Percentiles rank a stretch among this genome's conserved stretches.
These are phyloP conservation scores for Penicillium sp. DNA, from an alignment of 2,329 filamentous ascomycete species.

Conservation along the genomic window DNA sequence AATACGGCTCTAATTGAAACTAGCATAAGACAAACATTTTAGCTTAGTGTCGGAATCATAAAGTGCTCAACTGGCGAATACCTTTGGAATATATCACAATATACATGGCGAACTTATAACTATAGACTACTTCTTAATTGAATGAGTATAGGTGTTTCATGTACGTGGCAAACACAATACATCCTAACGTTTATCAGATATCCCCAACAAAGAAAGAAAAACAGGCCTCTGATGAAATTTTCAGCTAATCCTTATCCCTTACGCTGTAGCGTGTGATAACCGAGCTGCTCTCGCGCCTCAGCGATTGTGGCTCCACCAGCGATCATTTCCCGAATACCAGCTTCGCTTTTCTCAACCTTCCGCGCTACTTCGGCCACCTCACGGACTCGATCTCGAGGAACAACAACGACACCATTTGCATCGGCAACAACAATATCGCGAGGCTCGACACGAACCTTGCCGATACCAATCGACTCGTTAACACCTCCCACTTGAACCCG, in stretches of 20 bases:
- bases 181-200: too few species aligned
- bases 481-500: slow-evolving; percentile 33
- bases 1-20: background rate
- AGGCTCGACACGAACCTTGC: slow-evolving; percentile 27
- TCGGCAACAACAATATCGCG: slow-evolving; percentile 36
- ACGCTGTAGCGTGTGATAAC: slow-evolving; percentile 19
- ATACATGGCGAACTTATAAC: too few species aligned
- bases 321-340: slow-evolving; percentile 36
- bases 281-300: slow-evolving; percentile 15
- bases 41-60: too few species aligned
- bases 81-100: too few species aligned
- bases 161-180: too few species aligned
- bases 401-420: slow-evolving; percentile 25
- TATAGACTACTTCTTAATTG: too few species aligned
- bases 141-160: too few species aligned
- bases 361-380: slow-evolving; percentile 18
- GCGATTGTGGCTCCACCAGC: slow-evolving; percentile 14
- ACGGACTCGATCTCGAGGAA: slow-evolving; percentile 17
- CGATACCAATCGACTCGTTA: slow-evolving; percentile 32
- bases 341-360: slow-evolving; percentile 15
- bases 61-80: too few species aligned
- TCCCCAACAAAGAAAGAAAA: too few species aligned
- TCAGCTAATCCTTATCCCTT: slow-evolving; percentile 6
- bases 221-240: background rate
- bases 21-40: too few species aligned